These are phyloP conservation scores for Fusarium tanahbumbuense DNA, from an alignment of 2,329 filamentous ascomycete genomes.

Conservation along the genomic window DNA sequence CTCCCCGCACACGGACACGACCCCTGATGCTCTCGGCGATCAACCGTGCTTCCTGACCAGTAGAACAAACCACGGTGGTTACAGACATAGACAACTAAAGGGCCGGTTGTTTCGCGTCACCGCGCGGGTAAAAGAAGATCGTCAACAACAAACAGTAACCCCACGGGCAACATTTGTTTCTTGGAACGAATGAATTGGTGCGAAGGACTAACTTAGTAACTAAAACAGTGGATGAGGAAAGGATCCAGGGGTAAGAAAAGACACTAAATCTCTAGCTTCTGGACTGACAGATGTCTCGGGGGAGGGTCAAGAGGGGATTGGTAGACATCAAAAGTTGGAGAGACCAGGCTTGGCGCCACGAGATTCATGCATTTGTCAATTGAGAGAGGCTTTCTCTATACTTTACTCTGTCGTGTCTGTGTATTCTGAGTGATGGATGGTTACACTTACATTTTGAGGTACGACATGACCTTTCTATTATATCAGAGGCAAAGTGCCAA, in stretches of 20 bases:
- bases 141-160: background rate
- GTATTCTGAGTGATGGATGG: background rate
- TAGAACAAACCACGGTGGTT: constrained; percentile 30
- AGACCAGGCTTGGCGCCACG: constrained; percentile 18
- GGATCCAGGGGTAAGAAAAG: constrained; percentile 25
- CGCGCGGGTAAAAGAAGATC: constrained; percentile 40
- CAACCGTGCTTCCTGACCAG: constrained; percentile 32
- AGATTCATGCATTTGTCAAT: constrained; percentile 5
- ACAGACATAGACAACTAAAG: constrained; percentile 29
- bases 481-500: background rate
- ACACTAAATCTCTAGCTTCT: constrained; percentile 20
- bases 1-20: constrained; percentile 24
- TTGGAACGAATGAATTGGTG: constrained; percentile 1
- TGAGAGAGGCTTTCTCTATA: background rate
- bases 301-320: constrained; percentile 12
- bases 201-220: background rate
- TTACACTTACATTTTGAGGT: background rate
- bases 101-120: constrained; percentile 41
- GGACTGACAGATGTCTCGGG: constrained; percentile 20
- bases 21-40: constrained; percentile 31
- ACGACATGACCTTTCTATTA: background rate
- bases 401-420: background rate
- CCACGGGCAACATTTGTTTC: background rate
- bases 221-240: background rate
- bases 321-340: constrained; percentile 17